Evolutionary conservation across 257 asterid genomes (phyloP), one percentile per base, ranked within the genome.

Genomic region (Verbena officinalis): DNA sequence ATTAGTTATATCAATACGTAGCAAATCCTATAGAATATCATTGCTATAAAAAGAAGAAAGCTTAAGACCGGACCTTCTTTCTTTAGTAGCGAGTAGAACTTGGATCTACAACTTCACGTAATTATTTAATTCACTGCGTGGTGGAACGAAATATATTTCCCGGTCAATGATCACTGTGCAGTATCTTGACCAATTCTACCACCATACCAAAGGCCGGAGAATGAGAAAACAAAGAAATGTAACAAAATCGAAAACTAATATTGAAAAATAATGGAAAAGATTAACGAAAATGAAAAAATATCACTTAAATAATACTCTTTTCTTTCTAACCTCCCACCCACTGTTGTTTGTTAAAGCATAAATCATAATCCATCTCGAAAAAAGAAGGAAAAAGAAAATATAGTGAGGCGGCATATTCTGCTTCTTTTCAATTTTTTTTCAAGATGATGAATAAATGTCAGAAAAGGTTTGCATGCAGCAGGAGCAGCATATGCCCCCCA

Each of bases 401-500:
- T n/a, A n/a, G 31, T 10, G 3, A 23, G 23, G 46, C 20, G 46
- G 14, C 64, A 52, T 54, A 40, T 56, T 68, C 62, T 62, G 49
- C 64, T 15, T 55, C 27, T 36, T 55, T 53, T 34, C 8, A 40
- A 36, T 5, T 17, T 31, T 17, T 31, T 52, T 23, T 22, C 55
- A 42, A 24, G 60, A 16, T 7, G 52, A 49, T 50, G 59, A 72
- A 40, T 24, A 7, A 21, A 65, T 52, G 49, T 9, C 13, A 30
- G 19, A 9, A 45, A 50, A 15, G 8, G 8, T 10, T 36, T 67
- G 21, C 69, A 64, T 75, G 64, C 55, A 55, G 45, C 67, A 65
- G 64, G 49, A 55, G 45, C 67, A 65, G 52, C 55, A 63, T 63
- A 62, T 62, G 44, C 67, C 33, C 33, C n/a, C n/a, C n/a, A n/a